Evolutionary conservation across 2,329 filamentous ascomycete species (phyloP).

Genomic region (Mycosphaerelloides madeirae): DNA sequence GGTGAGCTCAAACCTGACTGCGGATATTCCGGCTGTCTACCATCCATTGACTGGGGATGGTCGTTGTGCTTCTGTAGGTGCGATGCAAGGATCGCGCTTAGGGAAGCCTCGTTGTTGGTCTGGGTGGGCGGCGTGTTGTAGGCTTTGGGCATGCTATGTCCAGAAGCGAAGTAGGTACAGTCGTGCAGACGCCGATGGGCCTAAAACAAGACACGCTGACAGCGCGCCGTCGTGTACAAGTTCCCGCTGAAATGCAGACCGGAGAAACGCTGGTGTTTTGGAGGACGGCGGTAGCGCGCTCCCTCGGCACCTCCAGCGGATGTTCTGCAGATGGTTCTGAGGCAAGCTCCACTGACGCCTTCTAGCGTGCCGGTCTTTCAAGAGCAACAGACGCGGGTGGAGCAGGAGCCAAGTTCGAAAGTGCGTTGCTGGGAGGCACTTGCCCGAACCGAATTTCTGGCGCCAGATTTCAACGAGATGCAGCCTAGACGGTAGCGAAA

Average conservation of each 20-base stretch:
- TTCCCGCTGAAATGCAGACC: constrained; percentile 29
- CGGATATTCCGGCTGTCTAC: constrained; percentile 48
- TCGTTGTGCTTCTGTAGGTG: constrained; percentile 33
- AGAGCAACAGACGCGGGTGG: constrained; percentile 16
- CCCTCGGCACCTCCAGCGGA: constrained; percentile 40
- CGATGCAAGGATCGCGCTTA: constrained; percentile 38
- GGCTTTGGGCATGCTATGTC: constrained; percentile 43
- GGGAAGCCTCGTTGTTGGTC: constrained; percentile 36
- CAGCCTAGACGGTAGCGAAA: constrained; percentile 24
- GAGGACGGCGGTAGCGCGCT: constrained; percentile 38
- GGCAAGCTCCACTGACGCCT: constrained; percentile 29
- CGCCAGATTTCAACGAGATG: constrained; percentile 20
- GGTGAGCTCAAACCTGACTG: constrained; percentile 54
- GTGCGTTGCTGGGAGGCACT: constrained; percentile 16
- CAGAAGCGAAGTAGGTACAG: constrained; percentile 17
- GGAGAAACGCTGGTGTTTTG: constrained; percentile 33
- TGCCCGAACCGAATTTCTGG: constrained; percentile 27
- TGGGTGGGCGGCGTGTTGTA: constrained; percentile 28
- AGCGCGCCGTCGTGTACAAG: constrained; percentile 34
- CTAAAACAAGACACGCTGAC: constrained; percentile 31
- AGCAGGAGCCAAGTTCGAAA: constrained; percentile 15
- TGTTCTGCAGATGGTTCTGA: constrained; percentile 43
- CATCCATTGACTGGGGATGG: constrained; percentile 49
- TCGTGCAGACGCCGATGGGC: constrained; percentile 29
- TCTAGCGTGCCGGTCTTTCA: constrained; percentile 28